Evolutionary conservation across 1,139 yeast species (phyloP), one percentile per base, ranked within the genome.

Genomic region (Zygosaccharomyces sapae): DNA sequence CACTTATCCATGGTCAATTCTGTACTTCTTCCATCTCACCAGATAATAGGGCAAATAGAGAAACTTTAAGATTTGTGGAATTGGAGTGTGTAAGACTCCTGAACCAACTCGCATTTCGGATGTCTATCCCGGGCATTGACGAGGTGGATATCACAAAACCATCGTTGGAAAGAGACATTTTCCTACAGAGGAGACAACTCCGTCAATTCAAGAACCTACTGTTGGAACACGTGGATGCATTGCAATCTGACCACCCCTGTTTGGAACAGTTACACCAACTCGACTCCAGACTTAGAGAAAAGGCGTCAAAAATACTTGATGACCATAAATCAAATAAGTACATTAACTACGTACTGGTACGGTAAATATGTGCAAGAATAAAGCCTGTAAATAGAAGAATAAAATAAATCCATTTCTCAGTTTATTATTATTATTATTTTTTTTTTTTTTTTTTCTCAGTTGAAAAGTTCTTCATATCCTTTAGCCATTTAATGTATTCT

Each of bases 401-500:
- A 22, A 22, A 22, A 22, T 22, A 22, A 22, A 22, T 22, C 25
- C 25, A 22, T 22, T 22, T 22, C 25, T 22, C 9, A 22, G 25
- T 22, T 22, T 22, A 22, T 22, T n/a, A n/a, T n/a, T n/a, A n/a
- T n/a, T n/a, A n/a, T n/a, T n/a, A n/a, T n/a, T n/a, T n/a, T n/a
- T n/a, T n/a, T n/a, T n/a, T n/a, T n/a, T n/a, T 43, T 10, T n/a
- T 7, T 3, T 12, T 24, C 50, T 55, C 59, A 38, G 66, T 70
- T 67, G 80, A 80, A 68, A 80, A 83, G 51, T 72, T 73, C 66
- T 80, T 75, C 68, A 87, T 72, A 56, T 78, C 75, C 51, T 69
- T 69, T 68, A 90, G 79, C 96, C 97, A 89, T 48, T 72, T 68
- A 63, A 90, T 77, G 74, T 90, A 90, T 69, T 86, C 95, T 56